Conservation (phyloP, 768 basidiomycete genomes). For the Lentinula edodes region DNA sequence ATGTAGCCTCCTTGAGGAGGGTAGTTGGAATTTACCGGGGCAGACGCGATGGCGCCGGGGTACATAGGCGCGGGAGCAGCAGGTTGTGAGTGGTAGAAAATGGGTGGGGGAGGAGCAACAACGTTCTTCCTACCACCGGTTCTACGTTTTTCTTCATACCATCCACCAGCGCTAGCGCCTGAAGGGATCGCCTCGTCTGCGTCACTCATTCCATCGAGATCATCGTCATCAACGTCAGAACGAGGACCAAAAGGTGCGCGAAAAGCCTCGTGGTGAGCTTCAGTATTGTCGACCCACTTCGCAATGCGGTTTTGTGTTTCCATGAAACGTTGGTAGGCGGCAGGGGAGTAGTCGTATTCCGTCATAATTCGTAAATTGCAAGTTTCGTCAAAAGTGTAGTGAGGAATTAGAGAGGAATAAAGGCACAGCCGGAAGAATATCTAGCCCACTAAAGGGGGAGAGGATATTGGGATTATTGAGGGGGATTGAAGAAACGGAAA, state of each 20-base stretch:
- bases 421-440: background rate
- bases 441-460: background rate
- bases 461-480: background rate
- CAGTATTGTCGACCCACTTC: slow-evolving; percentile 30
- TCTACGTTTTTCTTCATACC: background rate
- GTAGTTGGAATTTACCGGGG: background rate
- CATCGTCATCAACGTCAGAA: slow-evolving; percentile 7
- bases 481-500: background rate
- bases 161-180: slow-evolving; percentile 4
- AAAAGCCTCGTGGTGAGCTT: slow-evolving; percentile 8
- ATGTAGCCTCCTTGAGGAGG: background rate
- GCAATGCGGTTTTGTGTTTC: slow-evolving; percentile 32
- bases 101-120: background rate
- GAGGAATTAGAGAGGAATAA: background rate
- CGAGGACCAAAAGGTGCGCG: slow-evolving; percentile 11
- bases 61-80: background rate
- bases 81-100: background rate
- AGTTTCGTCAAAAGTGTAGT: background rate
- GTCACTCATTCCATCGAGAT: slow-evolving; percentile 1
- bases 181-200: background rate
- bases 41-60: background rate
- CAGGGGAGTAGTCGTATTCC: slow-evolving; percentile 42
- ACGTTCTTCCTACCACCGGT: background rate
- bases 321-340: slow-evolving; percentile 28
- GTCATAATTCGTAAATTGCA: slow-evolving; percentile 23